phyloP scores from a whole-genome alignment of 2,329 filamentous ascomycete species.

The Pseudogymnoascus destructans region DNA sequence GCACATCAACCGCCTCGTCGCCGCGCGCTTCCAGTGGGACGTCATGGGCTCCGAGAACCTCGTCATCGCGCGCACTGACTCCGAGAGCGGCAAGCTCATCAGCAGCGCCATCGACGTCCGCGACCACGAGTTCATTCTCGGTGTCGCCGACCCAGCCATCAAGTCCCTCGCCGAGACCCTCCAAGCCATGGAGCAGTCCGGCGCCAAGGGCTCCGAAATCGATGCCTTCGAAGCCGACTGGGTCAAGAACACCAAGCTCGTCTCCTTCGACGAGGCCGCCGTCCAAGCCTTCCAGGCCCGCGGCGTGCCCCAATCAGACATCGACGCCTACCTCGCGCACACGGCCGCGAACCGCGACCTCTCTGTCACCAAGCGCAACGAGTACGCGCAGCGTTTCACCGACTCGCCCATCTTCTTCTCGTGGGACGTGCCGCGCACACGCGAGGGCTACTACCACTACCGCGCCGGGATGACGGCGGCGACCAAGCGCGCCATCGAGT shows the following conservation, averaged over 20 bases:
- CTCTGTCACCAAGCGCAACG: constrained; percentile 64
- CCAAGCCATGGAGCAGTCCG: constrained; percentile 75
- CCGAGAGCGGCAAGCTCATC: constrained; percentile 81
- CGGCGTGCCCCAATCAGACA: constrained; percentile 47
- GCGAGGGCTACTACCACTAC: constrained; percentile 92
- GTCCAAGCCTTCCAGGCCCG: constrained; percentile 58
- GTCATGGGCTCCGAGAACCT: constrained; percentile 94
- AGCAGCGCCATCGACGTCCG: constrained; percentile 85
- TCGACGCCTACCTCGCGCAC: constrained; percentile 53
- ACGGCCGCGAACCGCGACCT: constrained; percentile 55
- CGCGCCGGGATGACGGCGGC: constrained; percentile 70
- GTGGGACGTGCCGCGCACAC: constrained; percentile 84
- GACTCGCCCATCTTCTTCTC: constrained; percentile 61
- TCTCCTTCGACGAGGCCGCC: constrained; percentile 87
- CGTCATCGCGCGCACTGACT: constrained; percentile 88
- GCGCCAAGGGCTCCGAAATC: constrained; percentile 66
- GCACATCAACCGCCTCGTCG: constrained; percentile 89
- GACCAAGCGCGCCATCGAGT: constrained; percentile 84
- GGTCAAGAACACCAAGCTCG: constrained; percentile 73
- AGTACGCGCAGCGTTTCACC: constrained; percentile 54
- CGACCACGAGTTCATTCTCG: constrained; percentile 94
- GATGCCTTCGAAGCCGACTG: constrained; percentile 76
- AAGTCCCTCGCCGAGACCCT: constrained; percentile 78
- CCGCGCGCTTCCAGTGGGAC: constrained; percentile 94
- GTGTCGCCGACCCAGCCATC: constrained; percentile 59